Evolutionary conservation across 345 rosid species (phyloP).

Genomic region (Linum tenue): DNA sequence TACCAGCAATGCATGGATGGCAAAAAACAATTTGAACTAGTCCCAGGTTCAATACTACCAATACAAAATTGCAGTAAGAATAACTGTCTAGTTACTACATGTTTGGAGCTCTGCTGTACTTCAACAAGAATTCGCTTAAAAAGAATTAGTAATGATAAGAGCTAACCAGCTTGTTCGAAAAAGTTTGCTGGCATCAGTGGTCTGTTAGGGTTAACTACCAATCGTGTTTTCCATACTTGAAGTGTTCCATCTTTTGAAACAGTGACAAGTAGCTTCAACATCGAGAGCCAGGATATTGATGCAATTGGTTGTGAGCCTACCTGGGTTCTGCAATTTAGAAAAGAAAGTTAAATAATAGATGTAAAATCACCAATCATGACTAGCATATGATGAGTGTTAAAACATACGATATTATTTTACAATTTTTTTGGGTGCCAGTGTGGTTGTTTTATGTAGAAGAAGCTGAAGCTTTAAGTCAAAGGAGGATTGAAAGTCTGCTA

Average conservation of each 20-base stretch:
- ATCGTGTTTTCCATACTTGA: constrained; percentile 91
- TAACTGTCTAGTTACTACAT: too few relatives aligned
- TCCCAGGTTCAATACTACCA: too few relatives aligned
- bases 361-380: neutral
- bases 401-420: neutral
- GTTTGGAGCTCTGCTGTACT: too few relatives aligned
- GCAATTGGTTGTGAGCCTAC: constrained; percentile 91
- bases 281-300: constrained; percentile 81
- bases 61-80: too few relatives aligned
- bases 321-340: constrained; percentile 46
- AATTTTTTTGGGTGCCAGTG: neutral
- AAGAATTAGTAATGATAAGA: neutral
- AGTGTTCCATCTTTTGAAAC: constrained; percentile 84
- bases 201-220: constrained; percentile 66
- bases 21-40: too few relatives aligned
- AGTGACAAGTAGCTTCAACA: constrained; percentile 72
- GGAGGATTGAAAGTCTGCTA: neutral
- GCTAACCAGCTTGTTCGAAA: constrained; percentile 84
- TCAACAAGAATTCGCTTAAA: neutral
- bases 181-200: constrained; percentile 89
- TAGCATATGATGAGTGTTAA: neutral
- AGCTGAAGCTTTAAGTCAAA: neutral
- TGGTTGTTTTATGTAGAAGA: neutral
- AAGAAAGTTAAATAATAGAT: too few relatives aligned
- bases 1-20: neutral